Evolutionary conservation across 2,329 filamentous ascomycete species (phyloP).

Genomic region (Calonectria honghensis): DNA sequence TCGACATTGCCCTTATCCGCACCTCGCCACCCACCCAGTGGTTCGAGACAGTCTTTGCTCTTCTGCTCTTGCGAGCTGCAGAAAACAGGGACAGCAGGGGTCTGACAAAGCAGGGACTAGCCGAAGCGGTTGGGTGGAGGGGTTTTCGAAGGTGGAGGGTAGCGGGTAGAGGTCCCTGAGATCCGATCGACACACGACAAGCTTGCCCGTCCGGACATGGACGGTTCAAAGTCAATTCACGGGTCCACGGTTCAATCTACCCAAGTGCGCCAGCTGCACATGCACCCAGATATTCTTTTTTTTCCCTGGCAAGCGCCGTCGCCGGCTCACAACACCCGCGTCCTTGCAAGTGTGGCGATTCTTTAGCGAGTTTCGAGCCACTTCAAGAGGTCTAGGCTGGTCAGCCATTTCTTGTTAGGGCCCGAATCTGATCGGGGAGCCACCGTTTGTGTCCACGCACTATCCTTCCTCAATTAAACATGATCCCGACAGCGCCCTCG

Average conservation of each 20-base stretch:
- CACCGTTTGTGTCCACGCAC: slow-evolving; percentile 22
- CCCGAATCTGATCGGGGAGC: slow-evolving; percentile 29
- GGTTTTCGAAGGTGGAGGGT: slow-evolving; percentile 6
- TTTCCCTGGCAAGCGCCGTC: slow-evolving; percentile 8
- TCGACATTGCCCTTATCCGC: slow-evolving; percentile 40
- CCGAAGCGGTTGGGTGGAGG: slow-evolving; percentile 44
- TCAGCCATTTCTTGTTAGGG: slow-evolving; percentile 43
- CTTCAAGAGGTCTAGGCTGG: slow-evolving; percentile 48
- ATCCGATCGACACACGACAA: slow-evolving; percentile 56
- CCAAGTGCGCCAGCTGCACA: slow-evolving; percentile 18
- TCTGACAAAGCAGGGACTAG: slow-evolving; percentile 48
- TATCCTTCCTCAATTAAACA: slow-evolving; percentile 33
- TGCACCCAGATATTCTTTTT: not conserved
- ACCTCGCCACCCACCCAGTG: slow-evolving; percentile 48
- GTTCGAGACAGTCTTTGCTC: slow-evolving; percentile 31
- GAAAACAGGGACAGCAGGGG: slow-evolving; percentile 50
- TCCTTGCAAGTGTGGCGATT: slow-evolving; percentile 45
- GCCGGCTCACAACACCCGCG: not conserved
- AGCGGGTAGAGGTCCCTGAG: slow-evolving; percentile 55
- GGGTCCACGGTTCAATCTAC: slow-evolving; percentile 32
- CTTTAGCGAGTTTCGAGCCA: slow-evolving; percentile 48
- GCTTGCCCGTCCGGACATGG: slow-evolving; percentile 38
- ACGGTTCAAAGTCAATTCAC: slow-evolving; percentile 52
- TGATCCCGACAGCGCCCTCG: slow-evolving; percentile 10
- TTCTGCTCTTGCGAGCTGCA: slow-evolving; percentile 37